A percentile compares a stretch with the other conserved stretches of the same genome.
Conservation (phyloP, 2,329 filamentous ascomycete genomes). For the Penicillium glabrum region DNA sequence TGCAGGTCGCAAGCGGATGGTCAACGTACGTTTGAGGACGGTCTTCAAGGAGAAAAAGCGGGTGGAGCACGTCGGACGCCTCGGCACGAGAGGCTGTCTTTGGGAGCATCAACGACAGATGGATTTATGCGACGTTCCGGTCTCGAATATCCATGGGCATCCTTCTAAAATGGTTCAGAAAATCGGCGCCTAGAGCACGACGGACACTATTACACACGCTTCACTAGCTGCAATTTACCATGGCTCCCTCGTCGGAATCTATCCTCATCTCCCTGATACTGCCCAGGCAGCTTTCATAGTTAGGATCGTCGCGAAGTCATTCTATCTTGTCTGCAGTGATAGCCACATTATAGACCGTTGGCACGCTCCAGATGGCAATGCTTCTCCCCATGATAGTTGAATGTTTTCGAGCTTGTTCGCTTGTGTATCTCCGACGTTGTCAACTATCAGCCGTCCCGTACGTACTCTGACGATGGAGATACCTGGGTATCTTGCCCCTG, state of each 20-base stretch:
- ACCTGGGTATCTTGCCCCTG: slow-evolving; percentile 36
- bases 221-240: slow-evolving; percentile 22
- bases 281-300: slow-evolving; percentile 27
- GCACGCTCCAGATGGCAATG: slow-evolving; percentile 36
- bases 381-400: slow-evolving; percentile 16
- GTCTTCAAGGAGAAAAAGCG: slow-evolving; percentile 47
- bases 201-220: slow-evolving; percentile 47
- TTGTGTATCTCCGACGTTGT: slow-evolving; percentile 10
- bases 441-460: slow-evolving; percentile 43
- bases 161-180: slow-evolving; percentile 15
- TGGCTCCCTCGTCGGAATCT: slow-evolving; percentile 61
- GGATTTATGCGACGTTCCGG: slow-evolving; percentile 10
- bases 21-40: slow-evolving; percentile 45
- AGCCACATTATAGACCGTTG: slow-evolving; percentile 34
- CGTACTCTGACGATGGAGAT: slow-evolving; percentile 48
- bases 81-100: slow-evolving; percentile 50
- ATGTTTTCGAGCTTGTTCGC: slow-evolving; percentile 20
- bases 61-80: slow-evolving; percentile 53
- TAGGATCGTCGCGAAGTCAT: slow-evolving; percentile 56
- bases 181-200: slow-evolving; percentile 35
- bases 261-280: slow-evolving; percentile 20
- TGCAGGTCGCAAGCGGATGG: slow-evolving; percentile 64
- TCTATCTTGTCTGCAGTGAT: slow-evolving; percentile 30
- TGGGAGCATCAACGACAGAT: slow-evolving; percentile 36
- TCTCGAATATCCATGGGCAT: slow-evolving; percentile 21